These are phyloP conservation scores for Cucumis hystrix DNA, from an alignment of 306 rosid genomes.

Conservation along the genomic window DNA sequence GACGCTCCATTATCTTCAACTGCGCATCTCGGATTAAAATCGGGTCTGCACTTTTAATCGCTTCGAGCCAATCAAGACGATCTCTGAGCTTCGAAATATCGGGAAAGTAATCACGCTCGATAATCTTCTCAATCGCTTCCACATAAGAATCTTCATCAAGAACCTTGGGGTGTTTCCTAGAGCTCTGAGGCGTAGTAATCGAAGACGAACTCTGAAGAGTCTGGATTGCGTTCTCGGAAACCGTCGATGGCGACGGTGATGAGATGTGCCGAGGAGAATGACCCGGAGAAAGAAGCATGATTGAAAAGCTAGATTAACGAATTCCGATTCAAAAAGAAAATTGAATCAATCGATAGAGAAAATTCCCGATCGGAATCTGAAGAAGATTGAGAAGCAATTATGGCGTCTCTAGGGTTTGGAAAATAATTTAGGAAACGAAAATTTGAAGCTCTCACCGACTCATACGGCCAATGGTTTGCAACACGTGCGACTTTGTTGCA, in stretches of 20 bases:
- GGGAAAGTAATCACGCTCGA: constrained; percentile 96
- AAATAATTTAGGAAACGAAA: not conserved
- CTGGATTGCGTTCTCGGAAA: constrained; percentile 16
- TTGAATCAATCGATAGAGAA: not conserved
- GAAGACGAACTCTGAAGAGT: constrained; percentile 22
- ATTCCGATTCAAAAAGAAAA: not conserved
- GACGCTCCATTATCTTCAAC: constrained; percentile 85
- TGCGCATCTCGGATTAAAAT: constrained; percentile 83
- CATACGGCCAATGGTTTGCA: not conserved
- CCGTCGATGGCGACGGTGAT: constrained; percentile 52
- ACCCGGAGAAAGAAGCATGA: constrained; percentile 88
- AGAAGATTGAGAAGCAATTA: not conserved
- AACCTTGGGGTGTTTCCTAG: constrained; percentile 23
- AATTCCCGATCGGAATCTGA: not conserved
- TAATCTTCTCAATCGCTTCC: constrained; percentile 77
- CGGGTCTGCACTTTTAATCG: constrained; percentile 66
- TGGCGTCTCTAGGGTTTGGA: not conserved
- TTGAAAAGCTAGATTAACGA: not conserved
- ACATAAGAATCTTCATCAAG: constrained; percentile 86
- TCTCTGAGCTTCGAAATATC: constrained; percentile 92
- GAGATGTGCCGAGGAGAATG: constrained; percentile 83
- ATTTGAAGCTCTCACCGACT: not conserved
- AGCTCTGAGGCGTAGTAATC: constrained; percentile 15
- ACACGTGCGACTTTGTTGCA: not conserved
- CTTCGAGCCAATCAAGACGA: constrained; percentile 93